Conservation (phyloP, 306 rosid species). For the Medicago arabica region DNA sequence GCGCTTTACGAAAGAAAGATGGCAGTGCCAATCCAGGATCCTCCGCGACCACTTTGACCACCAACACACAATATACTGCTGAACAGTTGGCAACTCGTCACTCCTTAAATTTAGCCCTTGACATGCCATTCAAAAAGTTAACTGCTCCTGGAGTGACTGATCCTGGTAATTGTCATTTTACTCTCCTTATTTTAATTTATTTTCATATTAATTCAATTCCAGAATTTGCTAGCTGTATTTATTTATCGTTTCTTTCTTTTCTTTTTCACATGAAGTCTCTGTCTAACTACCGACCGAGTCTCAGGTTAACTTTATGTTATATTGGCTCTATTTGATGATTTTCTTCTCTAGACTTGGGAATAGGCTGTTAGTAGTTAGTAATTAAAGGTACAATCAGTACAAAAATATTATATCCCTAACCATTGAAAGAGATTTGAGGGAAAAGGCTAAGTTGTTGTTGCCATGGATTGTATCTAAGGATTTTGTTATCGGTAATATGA, state of each 20-base stretch:
- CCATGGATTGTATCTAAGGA: constrained; percentile 15
- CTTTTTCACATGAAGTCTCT: not conserved
- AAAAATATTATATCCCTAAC: too few species aligned
- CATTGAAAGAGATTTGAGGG: not conserved
- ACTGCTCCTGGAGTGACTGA: constrained; percentile 57
- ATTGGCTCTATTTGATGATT: constrained; percentile 8
- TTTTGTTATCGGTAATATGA: constrained; percentile 23
- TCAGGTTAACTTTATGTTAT: constrained; percentile 25
- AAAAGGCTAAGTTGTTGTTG: not conserved
- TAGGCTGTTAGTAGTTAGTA: too few species aligned
- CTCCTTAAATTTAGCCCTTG: constrained; percentile 78
- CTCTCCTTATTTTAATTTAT: not conserved
- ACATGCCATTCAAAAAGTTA: constrained; percentile 67
- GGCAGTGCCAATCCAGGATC: constrained; percentile 40
- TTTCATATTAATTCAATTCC: constrained; percentile 16
- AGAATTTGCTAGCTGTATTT: constrained; percentile 18
- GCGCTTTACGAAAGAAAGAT: constrained; percentile 64
- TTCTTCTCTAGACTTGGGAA: not conserved
- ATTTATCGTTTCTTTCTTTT: constrained; percentile 11
- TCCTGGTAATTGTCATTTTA: constrained; percentile 57
- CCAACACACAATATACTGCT: constrained; percentile 66
- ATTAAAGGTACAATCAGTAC: too few species aligned
- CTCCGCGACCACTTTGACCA: constrained; percentile 41
- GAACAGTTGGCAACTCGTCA: constrained; percentile 83
- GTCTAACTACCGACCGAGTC: constrained; percentile 17